These are phyloP conservation scores for Thuidium tamariscinum DNA, from an alignment of 225 moss, liverwort and hornwort genomes.

Conservation along the genomic window DNA sequence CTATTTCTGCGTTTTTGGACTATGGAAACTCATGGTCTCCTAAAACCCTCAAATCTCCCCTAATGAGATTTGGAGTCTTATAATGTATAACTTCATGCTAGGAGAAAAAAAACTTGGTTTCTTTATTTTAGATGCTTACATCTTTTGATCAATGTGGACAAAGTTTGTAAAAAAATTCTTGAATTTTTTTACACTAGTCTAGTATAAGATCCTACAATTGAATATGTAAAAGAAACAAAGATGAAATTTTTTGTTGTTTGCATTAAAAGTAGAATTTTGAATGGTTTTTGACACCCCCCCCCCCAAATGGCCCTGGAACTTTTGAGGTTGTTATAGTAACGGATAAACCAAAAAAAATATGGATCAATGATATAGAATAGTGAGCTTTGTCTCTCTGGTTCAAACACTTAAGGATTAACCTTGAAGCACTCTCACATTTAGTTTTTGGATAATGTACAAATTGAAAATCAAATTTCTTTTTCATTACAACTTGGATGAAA, in stretches of 20 bases:
- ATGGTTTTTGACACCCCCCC: fast-evolving
- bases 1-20: no score
- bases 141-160: neutral
- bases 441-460: no score
- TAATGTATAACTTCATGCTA: fast-evolving
- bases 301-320: no score
- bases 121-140: neutral
- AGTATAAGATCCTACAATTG: fast-evolving
- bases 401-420: no score
- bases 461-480: no score
- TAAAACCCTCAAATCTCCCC: no score
- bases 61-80: neutral
- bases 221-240: neutral
- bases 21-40: no score
- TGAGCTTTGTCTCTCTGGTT: no score
- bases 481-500: no score
- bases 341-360: neutral
- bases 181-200: neutral
- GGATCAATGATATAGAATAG: neutral
- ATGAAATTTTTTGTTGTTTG: neutral
- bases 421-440: no score
- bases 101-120: neutral
- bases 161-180: neutral
- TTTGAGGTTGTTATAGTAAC: neutral
- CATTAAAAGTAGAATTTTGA: neutral